Conservation (phyloP, 768 basidiomycete genomes). For the Auriscalpium orientale region DNA sequence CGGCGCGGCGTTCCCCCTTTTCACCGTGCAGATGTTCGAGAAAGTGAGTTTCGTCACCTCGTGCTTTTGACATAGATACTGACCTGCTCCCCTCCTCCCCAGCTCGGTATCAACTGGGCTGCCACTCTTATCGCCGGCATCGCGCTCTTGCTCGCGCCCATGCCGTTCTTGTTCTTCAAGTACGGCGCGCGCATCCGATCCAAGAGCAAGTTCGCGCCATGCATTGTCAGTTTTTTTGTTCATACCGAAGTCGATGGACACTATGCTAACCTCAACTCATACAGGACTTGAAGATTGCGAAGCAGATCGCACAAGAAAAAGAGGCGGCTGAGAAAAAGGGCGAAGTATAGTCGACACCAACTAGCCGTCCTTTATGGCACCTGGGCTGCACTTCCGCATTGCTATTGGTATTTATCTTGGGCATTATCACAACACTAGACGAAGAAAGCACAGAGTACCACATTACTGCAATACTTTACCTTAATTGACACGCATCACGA, state of each 20-base stretch:
- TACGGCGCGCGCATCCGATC: slow-evolving; percentile 5
- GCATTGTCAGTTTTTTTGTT: background rate
- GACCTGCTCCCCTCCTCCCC: background rate
- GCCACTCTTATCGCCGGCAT: slow-evolving; percentile 1
- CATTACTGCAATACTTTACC: too few species aligned
- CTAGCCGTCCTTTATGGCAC: too few species aligned
- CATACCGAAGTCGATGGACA: background rate
- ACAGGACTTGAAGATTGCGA: slow-evolving; percentile 3
- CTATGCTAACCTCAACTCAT: background rate
- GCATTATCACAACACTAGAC: too few species aligned
- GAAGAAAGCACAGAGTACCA: too few species aligned
- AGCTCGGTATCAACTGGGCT: slow-evolving; percentile 8
- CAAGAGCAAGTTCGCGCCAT: slow-evolving; percentile 4
- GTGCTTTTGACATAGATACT: background rate
- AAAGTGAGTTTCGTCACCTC: background rate
- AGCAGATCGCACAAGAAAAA: background rate
- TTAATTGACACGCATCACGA: too few species aligned
- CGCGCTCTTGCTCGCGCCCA: background rate
- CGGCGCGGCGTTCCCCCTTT: slow-evolving; percentile 4
- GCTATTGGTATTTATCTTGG: too few species aligned
- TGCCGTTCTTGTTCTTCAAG: slow-evolving; percentile 4
- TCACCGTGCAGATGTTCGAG: slow-evolving; percentile 5
- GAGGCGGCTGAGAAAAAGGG: background rate
- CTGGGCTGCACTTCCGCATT: too few species aligned
- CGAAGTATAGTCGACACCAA: background rate